Percentiles rank a stretch among this genome's conserved stretches.
Conservation (phyloP, 1,139 yeast genomes). For the Hansenula sp. region DNA sequence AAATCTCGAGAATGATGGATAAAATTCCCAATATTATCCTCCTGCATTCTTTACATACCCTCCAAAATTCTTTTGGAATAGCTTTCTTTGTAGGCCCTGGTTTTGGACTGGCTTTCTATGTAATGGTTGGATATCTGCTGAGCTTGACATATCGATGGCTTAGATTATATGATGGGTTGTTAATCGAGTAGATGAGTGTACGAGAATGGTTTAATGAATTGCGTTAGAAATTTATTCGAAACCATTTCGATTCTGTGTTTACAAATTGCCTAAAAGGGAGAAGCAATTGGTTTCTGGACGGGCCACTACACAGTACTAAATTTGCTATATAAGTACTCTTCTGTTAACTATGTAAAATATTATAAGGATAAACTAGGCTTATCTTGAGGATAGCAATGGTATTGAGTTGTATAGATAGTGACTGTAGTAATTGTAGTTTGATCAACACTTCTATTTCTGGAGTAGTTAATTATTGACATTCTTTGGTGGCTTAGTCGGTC, state of each 20-base stretch:
- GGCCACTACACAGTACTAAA: background rate
- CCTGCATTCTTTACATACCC: constrained; percentile 1
- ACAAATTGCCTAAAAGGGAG: constrained; percentile 1
- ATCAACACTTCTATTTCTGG: too few species aligned
- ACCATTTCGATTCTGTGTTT: background rate
- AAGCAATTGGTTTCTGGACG: constrained; percentile 1
- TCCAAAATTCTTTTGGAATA: constrained; percentile 17
- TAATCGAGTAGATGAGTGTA: background rate
- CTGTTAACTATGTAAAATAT: too few species aligned
- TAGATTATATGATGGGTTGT: background rate
- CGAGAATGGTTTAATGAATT: background rate
- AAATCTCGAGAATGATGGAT: background rate
- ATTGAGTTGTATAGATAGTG: too few species aligned
- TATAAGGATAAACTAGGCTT: too few species aligned
- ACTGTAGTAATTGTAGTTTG: too few species aligned
- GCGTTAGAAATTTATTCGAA: background rate
- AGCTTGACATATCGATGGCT: constrained; percentile 7
- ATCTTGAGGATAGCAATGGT: too few species aligned
- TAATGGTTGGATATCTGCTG: constrained; percentile 23
- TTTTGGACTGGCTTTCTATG: constrained; percentile 15
- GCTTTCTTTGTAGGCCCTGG: constrained; percentile 15
- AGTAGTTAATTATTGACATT: too few species aligned
- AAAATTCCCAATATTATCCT: background rate
- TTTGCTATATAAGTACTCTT: too few species aligned
- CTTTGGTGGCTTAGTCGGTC: too few species aligned